These are phyloP conservation scores for Phylloporus sp. DNA, from an alignment of 768 basidiomycete species.

Conservation along the genomic window DNA sequence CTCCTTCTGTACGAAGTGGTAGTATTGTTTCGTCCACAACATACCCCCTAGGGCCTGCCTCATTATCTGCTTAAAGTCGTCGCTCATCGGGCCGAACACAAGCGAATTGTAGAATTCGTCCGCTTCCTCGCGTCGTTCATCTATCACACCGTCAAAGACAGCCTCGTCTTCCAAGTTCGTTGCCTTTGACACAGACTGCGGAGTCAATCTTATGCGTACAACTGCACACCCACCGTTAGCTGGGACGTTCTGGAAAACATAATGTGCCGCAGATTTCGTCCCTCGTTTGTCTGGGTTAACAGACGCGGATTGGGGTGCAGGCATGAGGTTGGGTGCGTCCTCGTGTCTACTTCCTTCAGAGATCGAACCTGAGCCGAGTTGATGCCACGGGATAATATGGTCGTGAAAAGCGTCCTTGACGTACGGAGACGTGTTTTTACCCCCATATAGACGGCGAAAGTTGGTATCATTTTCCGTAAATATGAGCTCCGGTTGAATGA, in stretches of 20 bases:
- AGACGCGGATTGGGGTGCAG: conserved; percentile 34
- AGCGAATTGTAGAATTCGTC: conserved; percentile 92
- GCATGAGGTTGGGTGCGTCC: not conserved
- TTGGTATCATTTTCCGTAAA: conserved; percentile 99
- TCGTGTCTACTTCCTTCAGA: not conserved
- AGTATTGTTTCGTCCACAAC: conserved; percentile 99
- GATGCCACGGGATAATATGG: conserved; percentile 86
- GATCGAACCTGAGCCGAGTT: conserved; percentile 38
- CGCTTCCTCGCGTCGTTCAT: conserved; percentile 87
- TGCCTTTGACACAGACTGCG: conserved; percentile 67
- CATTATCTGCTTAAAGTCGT: conserved; percentile 94
- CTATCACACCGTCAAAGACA: conserved; percentile 81
- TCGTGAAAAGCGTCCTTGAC: conserved; percentile 99
- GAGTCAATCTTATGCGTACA: conserved; percentile 89
- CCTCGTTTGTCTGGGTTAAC: conserved; percentile 84
- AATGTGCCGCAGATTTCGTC: conserved; percentile 93
- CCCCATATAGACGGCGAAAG: conserved; percentile 85
- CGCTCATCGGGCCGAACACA: conserved; percentile 77
- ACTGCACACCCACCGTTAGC: conserved; percentile 91
- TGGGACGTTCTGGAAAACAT: conserved; percentile 81
- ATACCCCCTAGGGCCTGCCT: conserved; percentile 93
- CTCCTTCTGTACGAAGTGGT: conserved; percentile 92
- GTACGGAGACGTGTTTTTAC: conserved; percentile 73
- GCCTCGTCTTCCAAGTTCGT: conserved; percentile 81
- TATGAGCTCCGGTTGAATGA: conserved; percentile 67